Evolutionary conservation across 2,329 filamentous ascomycete species (phyloP).

Genomic region (Pyrenophora tritici-repentis): DNA sequence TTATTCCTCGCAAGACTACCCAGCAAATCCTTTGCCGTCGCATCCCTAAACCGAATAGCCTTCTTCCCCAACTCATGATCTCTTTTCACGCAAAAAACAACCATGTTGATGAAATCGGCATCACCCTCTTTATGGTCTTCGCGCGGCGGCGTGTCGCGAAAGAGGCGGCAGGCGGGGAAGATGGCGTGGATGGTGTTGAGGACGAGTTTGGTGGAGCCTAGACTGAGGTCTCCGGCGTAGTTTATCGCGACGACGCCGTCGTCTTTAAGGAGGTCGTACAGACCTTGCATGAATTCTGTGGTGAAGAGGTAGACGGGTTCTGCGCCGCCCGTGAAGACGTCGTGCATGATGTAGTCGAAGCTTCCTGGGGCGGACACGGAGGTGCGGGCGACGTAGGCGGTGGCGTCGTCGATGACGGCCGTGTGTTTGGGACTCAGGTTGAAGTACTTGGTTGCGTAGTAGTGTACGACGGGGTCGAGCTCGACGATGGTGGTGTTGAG

Average conservation of each 20-base stretch:
- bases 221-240: constrained; percentile 85
- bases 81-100: constrained; percentile 85
- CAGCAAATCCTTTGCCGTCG: constrained; percentile 69
- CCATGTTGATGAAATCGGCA: constrained; percentile 88
- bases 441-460: constrained; percentile 84
- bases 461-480: constrained; percentile 86
- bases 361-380: constrained; percentile 51
- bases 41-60: constrained; percentile 68
- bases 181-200: constrained; percentile 80
- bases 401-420: constrained; percentile 80
- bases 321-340: constrained; percentile 95
- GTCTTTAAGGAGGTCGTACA: constrained; percentile 72
- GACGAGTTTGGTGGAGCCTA: constrained; percentile 75
- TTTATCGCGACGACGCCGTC: constrained; percentile 91
- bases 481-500: constrained; percentile 94
- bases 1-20: constrained; percentile 70
- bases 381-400: constrained; percentile 65
- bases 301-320: constrained; percentile 91
- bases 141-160: constrained; percentile 72
- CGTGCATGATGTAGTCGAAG: constrained; percentile 94
- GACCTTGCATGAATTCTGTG: constrained; percentile 74
- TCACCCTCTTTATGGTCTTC: constrained; percentile 46
- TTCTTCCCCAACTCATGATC: constrained; percentile 37
- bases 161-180: constrained; percentile 90
- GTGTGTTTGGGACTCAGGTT: constrained; percentile 76